Evolutionary conservation across 305 asterid genomes (phyloP).

Genomic region (Fraxinus xanthoxyloides): DNA sequence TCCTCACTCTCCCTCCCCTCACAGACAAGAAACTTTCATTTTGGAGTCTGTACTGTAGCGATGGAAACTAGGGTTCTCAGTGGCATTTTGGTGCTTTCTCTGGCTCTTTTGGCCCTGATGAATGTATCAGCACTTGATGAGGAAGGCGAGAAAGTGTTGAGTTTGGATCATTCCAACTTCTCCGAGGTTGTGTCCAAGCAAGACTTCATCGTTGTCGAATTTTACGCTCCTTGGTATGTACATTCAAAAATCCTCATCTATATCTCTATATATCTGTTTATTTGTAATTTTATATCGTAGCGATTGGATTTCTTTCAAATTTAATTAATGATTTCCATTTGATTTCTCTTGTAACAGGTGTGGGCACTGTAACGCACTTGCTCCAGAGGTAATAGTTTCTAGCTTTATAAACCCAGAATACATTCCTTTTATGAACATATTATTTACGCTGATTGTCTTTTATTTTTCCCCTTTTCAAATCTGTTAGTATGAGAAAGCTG

Average conservation of each 20-base stretch:
- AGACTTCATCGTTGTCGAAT: slow-evolving; percentile 44
- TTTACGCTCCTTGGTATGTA: slow-evolving; percentile 40
- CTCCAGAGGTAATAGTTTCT: slow-evolving; percentile 61
- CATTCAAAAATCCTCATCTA: background rate
- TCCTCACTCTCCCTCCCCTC: background rate
- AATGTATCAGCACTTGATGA: slow-evolving; percentile 13
- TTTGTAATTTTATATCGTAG: background rate
- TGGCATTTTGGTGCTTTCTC: slow-evolving; percentile 14
- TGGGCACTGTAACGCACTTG: slow-evolving; percentile 74
- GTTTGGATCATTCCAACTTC: slow-evolving; percentile 46
- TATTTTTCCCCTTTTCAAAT: background rate
- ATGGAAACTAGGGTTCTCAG: background rate
- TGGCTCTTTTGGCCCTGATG: background rate
- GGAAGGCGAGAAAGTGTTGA: slow-evolving; percentile 33
- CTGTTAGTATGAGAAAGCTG: slow-evolving; percentile 76
- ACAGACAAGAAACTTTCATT: background rate
- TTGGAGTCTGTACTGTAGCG: background rate
- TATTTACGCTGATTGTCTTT: background rate
- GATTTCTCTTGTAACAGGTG: slow-evolving; percentile 51
- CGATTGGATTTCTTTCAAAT: background rate
- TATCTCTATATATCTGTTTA: background rate
- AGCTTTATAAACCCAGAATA: background rate
- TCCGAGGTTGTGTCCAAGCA: slow-evolving; percentile 29
- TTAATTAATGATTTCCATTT: background rate
- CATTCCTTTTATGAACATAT: background rate